phyloP scores from a whole-genome alignment of 2,329 filamentous ascomycete genomes.

The Colletotrichum sp. region DNA sequence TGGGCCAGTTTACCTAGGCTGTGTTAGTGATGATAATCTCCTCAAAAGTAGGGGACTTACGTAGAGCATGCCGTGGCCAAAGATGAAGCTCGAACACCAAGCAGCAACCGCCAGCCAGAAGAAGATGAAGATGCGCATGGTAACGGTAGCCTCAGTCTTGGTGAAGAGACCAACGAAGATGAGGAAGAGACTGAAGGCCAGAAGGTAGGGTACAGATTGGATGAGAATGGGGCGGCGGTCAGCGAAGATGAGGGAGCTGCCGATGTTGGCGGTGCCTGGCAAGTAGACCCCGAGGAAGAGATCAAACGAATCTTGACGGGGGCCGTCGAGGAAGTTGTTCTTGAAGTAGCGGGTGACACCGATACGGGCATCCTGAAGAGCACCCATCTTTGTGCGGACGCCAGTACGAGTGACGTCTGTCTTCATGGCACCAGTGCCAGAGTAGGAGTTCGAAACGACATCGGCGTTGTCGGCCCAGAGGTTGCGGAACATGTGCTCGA shows the following conservation, averaged over 20 bases:
- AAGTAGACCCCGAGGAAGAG: constrained; percentile 89
- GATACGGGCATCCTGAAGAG: constrained; percentile 85
- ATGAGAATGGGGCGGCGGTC: constrained; percentile 87
- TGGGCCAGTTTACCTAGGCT: constrained; percentile 95
- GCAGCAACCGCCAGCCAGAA: constrained; percentile 75
- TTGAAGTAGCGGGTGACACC: constrained; percentile 87
- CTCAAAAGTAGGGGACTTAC: constrained; percentile 75
- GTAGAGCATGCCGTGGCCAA: constrained; percentile 87
- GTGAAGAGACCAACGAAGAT: constrained; percentile 78
- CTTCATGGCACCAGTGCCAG: constrained; percentile 95
- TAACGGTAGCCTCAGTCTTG: constrained; percentile 75
- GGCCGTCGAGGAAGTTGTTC: constrained; percentile 96
- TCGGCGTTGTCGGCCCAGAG: constrained; percentile 99
- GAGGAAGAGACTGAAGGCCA: constrained; percentile 87
- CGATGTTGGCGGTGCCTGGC: constrained; percentile 73
- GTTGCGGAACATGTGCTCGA: constrained; percentile 94
- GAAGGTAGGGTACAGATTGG: constrained; percentile 90
- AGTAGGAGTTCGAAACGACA: constrained; percentile 90
- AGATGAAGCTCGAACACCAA: constrained; percentile 80
- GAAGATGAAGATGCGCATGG: constrained; percentile 80
- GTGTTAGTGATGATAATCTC: too few relatives aligned
- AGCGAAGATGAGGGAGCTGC: constrained; percentile 76
- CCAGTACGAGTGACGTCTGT: constrained; percentile 97
- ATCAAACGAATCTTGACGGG: constrained; percentile 93
- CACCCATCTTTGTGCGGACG: constrained; percentile 82